phyloP scores from a whole-genome alignment of 148 eudicot genomes.

The Oxyria digyna region DNA sequence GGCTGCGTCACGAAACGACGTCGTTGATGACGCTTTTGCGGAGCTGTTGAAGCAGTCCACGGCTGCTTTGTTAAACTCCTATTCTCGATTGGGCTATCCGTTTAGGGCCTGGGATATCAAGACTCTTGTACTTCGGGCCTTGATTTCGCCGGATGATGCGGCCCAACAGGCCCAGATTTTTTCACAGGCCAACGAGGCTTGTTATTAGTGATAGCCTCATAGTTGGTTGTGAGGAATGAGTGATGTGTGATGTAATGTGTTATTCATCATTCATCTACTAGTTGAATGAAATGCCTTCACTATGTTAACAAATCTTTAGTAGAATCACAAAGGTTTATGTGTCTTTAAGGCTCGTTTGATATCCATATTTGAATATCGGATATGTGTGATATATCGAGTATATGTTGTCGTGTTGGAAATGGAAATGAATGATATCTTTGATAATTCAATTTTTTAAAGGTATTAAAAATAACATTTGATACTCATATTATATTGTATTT shows the following conservation, averaged over 20 bases:
- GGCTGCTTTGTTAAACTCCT: conserved; percentile 76
- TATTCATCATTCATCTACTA: neutral
- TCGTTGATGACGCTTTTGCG: conserved; percentile 34
- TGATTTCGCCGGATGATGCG: conserved; percentile 55
- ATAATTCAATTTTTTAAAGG: no score
- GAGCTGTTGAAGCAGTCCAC: conserved; percentile 54
- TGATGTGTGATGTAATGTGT: neutral
- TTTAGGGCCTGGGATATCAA: conserved; percentile 79
- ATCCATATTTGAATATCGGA: no score
- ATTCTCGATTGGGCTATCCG: conserved; percentile 64
- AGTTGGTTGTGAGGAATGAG: no score
- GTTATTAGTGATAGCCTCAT: conserved; percentile 16
- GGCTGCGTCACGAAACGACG: conserved; percentile 59
- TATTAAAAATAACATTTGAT: no score
- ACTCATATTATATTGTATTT: no score
- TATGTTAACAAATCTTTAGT: no score
- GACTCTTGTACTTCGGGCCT: conserved; percentile 39
- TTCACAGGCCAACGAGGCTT: conserved; percentile 49
- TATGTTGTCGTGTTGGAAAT: no score
- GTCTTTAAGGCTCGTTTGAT: no score
- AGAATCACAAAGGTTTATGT: no score
- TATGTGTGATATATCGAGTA: no score
- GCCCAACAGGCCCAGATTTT: conserved; percentile 46
- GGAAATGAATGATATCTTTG: no score
- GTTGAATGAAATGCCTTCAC: neutral